Percentiles rank a stretch among this genome's conserved stretches.
These are phyloP conservation scores for Serendipita sp. DNA, from an alignment of 768 basidiomycete species.

Conservation along the genomic window DNA sequence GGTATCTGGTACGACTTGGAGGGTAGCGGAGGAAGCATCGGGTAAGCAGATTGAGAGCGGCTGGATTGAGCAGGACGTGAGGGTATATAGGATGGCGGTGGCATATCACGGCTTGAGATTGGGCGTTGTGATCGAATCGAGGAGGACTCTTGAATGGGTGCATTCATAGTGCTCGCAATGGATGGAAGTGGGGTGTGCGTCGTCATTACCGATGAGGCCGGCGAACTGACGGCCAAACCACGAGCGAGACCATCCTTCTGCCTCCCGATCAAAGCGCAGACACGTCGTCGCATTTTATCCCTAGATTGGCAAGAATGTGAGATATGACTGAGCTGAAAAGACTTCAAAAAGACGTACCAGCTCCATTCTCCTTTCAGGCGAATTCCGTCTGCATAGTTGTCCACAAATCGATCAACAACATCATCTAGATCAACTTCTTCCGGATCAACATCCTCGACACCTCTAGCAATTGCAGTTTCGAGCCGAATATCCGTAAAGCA, in stretches of 20 bases:
- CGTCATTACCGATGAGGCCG: not conserved
- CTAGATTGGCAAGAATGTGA: not conserved
- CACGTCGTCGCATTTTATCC: constrained; percentile 5
- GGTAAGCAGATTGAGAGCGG: not conserved
- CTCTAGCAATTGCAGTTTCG: not conserved
- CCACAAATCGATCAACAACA: constrained; percentile 2
- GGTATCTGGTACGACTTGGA: constrained; percentile 1
- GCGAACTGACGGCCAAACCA: not conserved
- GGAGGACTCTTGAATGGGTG: not conserved
- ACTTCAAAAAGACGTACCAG: not conserved
- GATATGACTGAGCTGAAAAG: not conserved
- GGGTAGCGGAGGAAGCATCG: not conserved
- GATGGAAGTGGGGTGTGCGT: not conserved
- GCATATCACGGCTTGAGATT: not conserved
- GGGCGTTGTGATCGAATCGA: not conserved
- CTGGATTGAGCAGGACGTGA: not conserved
- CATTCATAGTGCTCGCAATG: not conserved
- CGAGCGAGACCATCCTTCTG: not conserved
- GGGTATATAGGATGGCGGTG: not conserved
- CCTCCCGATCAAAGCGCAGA: not conserved
- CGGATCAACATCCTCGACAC: not conserved
- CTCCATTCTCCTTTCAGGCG: not conserved
- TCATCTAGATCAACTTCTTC: constrained; percentile 4
- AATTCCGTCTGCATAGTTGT: not conserved
- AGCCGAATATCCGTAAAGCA: constrained; percentile 1